These are phyloP conservation scores for Carex parvula DNA, from an alignment of 176 grass and related monocot genomes.

Conservation along the genomic window DNA sequence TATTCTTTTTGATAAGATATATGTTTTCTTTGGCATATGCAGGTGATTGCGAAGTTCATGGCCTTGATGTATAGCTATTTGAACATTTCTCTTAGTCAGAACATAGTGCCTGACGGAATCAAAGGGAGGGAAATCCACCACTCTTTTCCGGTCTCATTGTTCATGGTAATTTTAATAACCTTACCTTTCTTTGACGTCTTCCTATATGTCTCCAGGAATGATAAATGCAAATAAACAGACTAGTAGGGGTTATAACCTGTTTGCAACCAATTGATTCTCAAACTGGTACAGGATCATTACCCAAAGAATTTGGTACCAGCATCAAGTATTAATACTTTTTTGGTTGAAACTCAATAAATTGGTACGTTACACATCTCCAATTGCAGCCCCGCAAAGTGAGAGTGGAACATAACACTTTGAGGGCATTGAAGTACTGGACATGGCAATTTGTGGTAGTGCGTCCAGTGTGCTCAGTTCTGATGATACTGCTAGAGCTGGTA, in stretches of 20 bases:
- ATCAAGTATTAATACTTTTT: neutral
- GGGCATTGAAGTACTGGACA: constrained; percentile 96
- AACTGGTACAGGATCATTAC: constrained; percentile 6
- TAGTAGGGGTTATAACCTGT: neutral
- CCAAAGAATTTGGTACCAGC: neutral
- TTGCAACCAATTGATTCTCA: neutral
- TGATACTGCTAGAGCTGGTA: constrained; percentile 86
- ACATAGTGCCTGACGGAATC: constrained; percentile 94
- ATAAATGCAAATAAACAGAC: neutral
- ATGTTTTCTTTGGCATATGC: constrained; percentile 24
- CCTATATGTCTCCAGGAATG: neutral
- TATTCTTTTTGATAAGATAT: constrained; percentile 20
- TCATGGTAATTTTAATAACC: constrained; percentile 57
- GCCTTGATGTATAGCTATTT: constrained; percentile 99
- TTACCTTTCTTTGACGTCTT: neutral
- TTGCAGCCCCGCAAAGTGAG: constrained; percentile 65
- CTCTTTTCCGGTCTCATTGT: constrained; percentile 94
- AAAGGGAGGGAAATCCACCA: constrained; percentile 96
- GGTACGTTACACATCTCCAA: neutral
- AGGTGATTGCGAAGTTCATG: constrained; percentile 99
- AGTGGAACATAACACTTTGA: constrained; percentile 85
- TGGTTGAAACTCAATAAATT: neutral
- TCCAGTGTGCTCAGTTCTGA: constrained; percentile 71
- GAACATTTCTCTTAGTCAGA: constrained; percentile 97
- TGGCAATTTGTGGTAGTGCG: constrained; percentile 99